These are phyloP conservation scores for Suillus subluteus DNA, from an alignment of 768 basidiomycete species.

Conservation along the genomic window DNA sequence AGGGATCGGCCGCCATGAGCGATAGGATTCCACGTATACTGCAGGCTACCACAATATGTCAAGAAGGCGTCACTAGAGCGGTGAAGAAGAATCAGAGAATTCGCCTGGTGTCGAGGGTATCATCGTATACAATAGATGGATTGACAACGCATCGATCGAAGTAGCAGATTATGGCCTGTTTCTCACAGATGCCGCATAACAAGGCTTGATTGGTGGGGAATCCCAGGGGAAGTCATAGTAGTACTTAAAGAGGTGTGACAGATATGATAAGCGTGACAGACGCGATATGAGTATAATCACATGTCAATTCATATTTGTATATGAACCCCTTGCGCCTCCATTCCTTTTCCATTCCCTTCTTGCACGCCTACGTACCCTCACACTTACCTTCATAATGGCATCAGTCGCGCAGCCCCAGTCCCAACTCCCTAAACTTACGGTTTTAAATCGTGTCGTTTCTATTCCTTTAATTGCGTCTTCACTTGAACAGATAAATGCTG, in stretches of 20 bases:
- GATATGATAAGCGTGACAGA: slow-evolving; percentile 5
- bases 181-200: background rate
- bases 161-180: background rate
- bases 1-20: background rate
- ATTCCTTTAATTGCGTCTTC: slow-evolving; percentile 76
- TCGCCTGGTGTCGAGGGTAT: background rate
- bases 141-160: background rate
- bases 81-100: background rate
- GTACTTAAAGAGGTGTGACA: background rate
- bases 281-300: slow-evolving; percentile 2
- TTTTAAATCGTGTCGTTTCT: slow-evolving; percentile 63
- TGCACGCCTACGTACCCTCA: background rate
- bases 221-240: background rate
- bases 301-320: slow-evolving; percentile 9
- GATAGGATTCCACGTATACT: background rate
- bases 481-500: slow-evolving; percentile 59
- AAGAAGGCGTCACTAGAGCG: background rate
- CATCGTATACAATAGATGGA: background rate
- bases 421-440: slow-evolving; percentile 56
- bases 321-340: slow-evolving; percentile 13
- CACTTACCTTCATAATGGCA: slow-evolving; percentile 35
- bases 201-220: background rate
- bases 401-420: slow-evolving; percentile 33
- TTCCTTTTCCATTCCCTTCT: slow-evolving; percentile 1
- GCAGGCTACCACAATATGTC: background rate